Percentiles rank a stretch among this genome's conserved stretches.
These are phyloP conservation scores for Hypoxylon trugodes DNA, from an alignment of 495 filamentous ascomycete genomes.

Conservation along the genomic window DNA sequence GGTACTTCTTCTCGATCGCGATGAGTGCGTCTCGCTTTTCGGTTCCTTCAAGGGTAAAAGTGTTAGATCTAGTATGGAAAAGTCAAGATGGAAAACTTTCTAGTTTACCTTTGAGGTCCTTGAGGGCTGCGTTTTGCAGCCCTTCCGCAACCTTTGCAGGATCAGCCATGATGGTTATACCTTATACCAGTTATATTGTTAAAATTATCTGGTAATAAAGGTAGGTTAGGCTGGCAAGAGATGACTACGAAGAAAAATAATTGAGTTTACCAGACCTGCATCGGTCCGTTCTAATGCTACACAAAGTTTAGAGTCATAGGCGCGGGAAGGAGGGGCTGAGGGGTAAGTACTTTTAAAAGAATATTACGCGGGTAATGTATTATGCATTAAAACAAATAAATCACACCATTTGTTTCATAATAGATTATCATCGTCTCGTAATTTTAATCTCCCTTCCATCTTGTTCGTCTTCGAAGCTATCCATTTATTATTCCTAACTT, in stretches of 20 bases:
- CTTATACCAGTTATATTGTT: background rate
- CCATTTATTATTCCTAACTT: too few species aligned
- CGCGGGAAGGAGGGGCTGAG: constrained; percentile 11
- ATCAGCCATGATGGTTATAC: constrained; percentile 22
- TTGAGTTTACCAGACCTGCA: background rate
- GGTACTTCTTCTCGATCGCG: constrained; percentile 91
- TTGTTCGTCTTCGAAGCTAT: too few species aligned
- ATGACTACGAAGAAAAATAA: background rate
- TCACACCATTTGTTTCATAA: too few species aligned
- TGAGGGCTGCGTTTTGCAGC: constrained; percentile 29
- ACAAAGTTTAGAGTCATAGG: constrained; percentile 19
- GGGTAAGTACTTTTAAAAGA: constrained; percentile 6
- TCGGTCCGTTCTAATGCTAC: too few species aligned
- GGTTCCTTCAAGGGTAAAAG: constrained; percentile 57
- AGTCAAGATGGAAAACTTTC: background rate
- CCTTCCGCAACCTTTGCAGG: constrained; percentile 16
- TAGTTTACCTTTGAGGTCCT: constrained; percentile 34
- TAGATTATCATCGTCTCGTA: too few species aligned
- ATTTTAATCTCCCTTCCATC: too few species aligned
- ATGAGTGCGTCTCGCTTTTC: constrained; percentile 93
- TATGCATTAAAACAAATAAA: constrained; percentile 12
- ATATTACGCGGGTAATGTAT: background rate
- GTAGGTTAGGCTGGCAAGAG: background rate
- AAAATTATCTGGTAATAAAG: background rate
- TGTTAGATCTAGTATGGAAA: background rate